Evolutionary conservation across 257 asterid species (phyloP).

Genomic region (Fraxinus anomala): DNA sequence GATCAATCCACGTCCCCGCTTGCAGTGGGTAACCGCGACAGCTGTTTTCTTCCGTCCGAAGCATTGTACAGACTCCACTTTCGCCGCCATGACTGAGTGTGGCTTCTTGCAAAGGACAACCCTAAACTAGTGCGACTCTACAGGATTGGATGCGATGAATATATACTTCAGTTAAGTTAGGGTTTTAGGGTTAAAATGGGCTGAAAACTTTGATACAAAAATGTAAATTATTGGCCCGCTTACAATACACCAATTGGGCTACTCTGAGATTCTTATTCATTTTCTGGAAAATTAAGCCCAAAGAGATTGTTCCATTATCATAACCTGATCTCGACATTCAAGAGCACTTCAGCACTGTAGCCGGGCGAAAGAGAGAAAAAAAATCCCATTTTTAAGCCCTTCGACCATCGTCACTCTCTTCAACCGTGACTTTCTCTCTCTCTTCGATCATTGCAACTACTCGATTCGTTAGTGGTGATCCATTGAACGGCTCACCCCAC

Average conservation of each 20-base stretch:
- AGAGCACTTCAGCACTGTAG: no score
- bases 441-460: no score
- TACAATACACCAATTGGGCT: background rate
- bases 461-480: no score
- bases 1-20: constrained; percentile 72
- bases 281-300: no score
- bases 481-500: no score
- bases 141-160: background rate
- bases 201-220: background rate
- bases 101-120: constrained; percentile 17
- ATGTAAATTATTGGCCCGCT: background rate
- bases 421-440: no score
- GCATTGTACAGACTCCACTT: constrained; percentile 64
- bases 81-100: constrained; percentile 42
- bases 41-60: constrained; percentile 83
- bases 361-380: no score
- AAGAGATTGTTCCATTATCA: no score
- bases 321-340: no score
- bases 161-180: background rate
- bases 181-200: background rate
- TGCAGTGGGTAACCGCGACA: constrained; percentile 82
- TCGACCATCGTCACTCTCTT: no score
- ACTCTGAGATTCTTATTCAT: background rate
- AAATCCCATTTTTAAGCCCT: no score
- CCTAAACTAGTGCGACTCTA: constrained; percentile 9